Evolutionary conservation across 768 basidiomycete species (phyloP).

Genomic region (Mycena amicta): DNA sequence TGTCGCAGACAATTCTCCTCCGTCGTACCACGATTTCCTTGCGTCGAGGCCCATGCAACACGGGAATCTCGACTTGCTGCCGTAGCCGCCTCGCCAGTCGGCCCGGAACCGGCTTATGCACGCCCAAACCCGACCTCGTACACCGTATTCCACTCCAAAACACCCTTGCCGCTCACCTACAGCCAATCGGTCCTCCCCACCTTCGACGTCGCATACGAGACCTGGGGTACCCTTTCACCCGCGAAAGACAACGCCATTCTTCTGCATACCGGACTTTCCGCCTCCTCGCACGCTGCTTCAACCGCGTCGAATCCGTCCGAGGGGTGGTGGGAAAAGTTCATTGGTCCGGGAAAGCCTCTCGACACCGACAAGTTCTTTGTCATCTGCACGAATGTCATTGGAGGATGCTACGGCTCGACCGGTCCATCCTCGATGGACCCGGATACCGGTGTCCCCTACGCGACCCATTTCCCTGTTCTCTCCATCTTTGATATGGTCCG

Average conservation of each 20-base stretch:
- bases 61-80: slow-evolving; percentile 57
- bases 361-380: slow-evolving; percentile 93
- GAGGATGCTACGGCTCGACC: slow-evolving; percentile 97
- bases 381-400: slow-evolving; percentile 95
- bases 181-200: slow-evolving; percentile 55
- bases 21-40: slow-evolving; percentile 55
- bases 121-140: slow-evolving; percentile 79
- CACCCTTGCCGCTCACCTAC: slow-evolving; percentile 67
- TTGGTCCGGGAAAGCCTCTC: slow-evolving; percentile 90
- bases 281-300: slow-evolving; percentile 92
- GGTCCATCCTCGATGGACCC: slow-evolving; percentile 88
- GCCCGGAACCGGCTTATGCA: slow-evolving; percentile 83
- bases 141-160: slow-evolving; percentile 61
- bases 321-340: slow-evolving; percentile 99
- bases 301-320: slow-evolving; percentile 74
- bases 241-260: slow-evolving; percentile 86
- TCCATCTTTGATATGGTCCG: slow-evolving; percentile 97
- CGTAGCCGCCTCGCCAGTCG: slow-evolving; percentile 33
- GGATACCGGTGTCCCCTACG: slow-evolving; percentile 70
- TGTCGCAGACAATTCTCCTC: slow-evolving; percentile 13
- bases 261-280: slow-evolving; percentile 93
- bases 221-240: slow-evolving; percentile 90
- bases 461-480: slow-evolving; percentile 87
- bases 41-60: slow-evolving; percentile 80
- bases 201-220: slow-evolving; percentile 94